Conservation (phyloP, 169 alveolate species). For the Eimeria maxima region DNA sequence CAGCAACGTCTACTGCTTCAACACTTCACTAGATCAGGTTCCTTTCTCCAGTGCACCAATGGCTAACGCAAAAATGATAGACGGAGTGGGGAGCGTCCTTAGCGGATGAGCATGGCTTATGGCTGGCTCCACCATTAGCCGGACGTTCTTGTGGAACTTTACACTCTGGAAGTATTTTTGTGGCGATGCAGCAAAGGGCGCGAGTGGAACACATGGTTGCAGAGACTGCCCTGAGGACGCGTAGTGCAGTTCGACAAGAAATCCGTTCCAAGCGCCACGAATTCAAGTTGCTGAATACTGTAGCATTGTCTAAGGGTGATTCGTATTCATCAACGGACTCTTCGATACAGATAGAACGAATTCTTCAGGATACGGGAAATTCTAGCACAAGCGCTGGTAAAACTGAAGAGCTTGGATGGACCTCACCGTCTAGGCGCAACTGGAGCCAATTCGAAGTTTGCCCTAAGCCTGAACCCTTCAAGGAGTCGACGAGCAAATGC, state of each 20-base stretch:
- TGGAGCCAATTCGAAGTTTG: background rate
- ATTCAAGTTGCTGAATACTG: background rate
- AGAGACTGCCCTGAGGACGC: constrained; percentile 13
- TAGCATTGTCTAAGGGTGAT: background rate
- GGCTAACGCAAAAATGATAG: background rate
- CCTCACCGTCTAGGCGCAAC: background rate
- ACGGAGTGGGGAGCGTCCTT: background rate
- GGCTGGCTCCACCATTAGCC: background rate
- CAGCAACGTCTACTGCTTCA: background rate
- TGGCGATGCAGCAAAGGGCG: background rate
- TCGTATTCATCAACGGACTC: background rate
- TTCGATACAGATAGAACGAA: background rate
- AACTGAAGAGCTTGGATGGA: background rate
- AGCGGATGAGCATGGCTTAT: background rate
- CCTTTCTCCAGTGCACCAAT: background rate
- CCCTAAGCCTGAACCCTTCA: background rate
- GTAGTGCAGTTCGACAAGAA: constrained; percentile 62
- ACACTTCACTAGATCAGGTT: background rate
- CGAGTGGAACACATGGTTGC: constrained; percentile 19
- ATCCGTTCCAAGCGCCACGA: constrained; percentile 22
- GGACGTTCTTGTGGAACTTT: too few relatives aligned
- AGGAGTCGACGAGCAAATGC: background rate
- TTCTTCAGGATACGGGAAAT: background rate
- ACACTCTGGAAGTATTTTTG: background rate
- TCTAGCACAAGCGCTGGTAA: background rate